A percentile compares a stretch with the other conserved stretches of the same genome.
phyloP scores from a whole-genome alignment of 257 asterid species.

The Capsicum baccatum region DNA sequence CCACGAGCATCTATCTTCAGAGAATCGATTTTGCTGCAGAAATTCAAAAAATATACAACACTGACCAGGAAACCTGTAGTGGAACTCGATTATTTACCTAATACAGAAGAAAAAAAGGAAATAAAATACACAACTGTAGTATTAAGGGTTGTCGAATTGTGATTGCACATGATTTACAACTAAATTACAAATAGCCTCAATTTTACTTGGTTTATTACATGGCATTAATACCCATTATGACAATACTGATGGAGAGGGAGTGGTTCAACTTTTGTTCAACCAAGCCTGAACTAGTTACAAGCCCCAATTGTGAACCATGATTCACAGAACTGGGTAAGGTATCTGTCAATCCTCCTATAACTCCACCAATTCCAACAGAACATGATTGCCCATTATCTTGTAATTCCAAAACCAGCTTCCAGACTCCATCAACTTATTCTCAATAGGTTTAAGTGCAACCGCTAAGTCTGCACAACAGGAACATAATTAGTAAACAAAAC shows the following conservation, averaged over 20 bases:
- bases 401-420: constrained; percentile 99
- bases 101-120: background rate
- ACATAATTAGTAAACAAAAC: constrained; percentile 29
- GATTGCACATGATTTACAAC: constrained; percentile 44
- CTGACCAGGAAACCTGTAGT: constrained; percentile 16
- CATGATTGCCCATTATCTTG: constrained; percentile 58
- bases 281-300: constrained; percentile 41
- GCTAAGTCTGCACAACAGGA: constrained; percentile 61
- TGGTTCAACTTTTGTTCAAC: constrained; percentile 89
- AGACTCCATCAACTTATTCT: constrained; percentile 63
- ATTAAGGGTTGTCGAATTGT: constrained; percentile 20
- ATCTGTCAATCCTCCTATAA: constrained; percentile 42
- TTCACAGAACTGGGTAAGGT: constrained; percentile 51
- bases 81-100: constrained; percentile 9
- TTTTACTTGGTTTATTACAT: constrained; percentile 22
- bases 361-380: constrained; percentile 74
- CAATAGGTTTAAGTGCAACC: constrained; percentile 63
- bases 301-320: constrained; percentile 62
- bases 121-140: constrained; percentile 19
- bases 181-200: constrained; percentile 39
- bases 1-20: constrained; percentile 7
- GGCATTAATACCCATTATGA: constrained; percentile 23
- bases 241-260: constrained; percentile 31
- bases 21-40: constrained; percentile 20
- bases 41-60: background rate